Conservation (phyloP, 495 filamentous ascomycete genomes). For the Cudoniella acicularis region DNA sequence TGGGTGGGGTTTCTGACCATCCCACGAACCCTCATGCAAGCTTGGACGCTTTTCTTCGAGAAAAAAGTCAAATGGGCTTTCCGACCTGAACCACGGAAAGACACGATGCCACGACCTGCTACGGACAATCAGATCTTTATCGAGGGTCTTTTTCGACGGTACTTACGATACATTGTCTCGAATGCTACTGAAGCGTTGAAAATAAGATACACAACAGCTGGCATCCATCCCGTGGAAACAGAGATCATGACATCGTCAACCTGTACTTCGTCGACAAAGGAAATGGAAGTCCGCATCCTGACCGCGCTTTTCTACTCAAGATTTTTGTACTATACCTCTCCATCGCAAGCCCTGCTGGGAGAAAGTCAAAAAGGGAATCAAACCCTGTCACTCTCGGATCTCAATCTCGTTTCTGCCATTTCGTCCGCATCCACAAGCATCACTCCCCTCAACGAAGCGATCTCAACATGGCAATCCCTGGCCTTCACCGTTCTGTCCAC, state of each 20-base stretch:
- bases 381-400: not conserved
- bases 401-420: not conserved
- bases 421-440: not conserved
- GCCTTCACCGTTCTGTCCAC: not conserved
- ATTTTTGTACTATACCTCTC: constrained; percentile 43
- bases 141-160: constrained; percentile 49
- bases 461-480: not conserved
- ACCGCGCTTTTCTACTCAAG: constrained; percentile 59
- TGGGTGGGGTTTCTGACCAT: constrained; percentile 62
- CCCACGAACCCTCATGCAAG: constrained; percentile 57
- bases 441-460: not conserved
- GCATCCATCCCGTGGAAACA: constrained; percentile 31
- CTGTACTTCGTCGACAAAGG: constrained; percentile 7
- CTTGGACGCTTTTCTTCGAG: constrained; percentile 47
- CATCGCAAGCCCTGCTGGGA: not conserved
- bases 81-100: constrained; percentile 50
- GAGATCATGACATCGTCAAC: constrained; percentile 35
- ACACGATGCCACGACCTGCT: constrained; percentile 46
- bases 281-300: constrained; percentile 47
- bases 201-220: constrained; percentile 48
- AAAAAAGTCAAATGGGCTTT: constrained; percentile 54
- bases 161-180: constrained; percentile 46
- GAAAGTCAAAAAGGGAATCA: not conserved
- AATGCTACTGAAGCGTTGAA: constrained; percentile 34
- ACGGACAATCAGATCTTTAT: constrained; percentile 41